phyloP scores from a whole-genome alignment of 1,139 yeast genomes.

The Pichia cactophila region DNA sequence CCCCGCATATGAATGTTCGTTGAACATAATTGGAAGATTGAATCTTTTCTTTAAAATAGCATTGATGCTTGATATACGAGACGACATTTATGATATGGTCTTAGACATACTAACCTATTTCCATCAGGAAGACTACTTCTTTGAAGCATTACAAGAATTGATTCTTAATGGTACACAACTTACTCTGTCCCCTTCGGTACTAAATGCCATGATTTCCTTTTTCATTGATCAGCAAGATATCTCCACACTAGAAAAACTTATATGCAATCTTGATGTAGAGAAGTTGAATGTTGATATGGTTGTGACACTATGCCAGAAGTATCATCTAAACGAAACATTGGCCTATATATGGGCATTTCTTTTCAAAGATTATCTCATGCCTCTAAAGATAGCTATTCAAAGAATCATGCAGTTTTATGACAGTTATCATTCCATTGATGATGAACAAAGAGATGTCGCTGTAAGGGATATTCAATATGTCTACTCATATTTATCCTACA shows the following conservation, averaged over 20 bases:
- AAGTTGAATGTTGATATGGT: conserved; percentile 73
- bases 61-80: conserved; percentile 31
- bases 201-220: conserved; percentile 49
- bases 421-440: neutral
- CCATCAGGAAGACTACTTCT: conserved; percentile 34
- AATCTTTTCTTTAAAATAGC: conserved; percentile 34
- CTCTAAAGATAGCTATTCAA: conserved; percentile 50
- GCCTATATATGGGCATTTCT: conserved; percentile 63
- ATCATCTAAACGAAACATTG: conserved; percentile 51
- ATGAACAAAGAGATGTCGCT: conserved; percentile 5
- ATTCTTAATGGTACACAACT: conserved; percentile 41
- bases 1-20: conserved; percentile 15
- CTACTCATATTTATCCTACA: conserved; percentile 56
- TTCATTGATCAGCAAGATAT: conserved; percentile 38
- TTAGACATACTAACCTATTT: conserved; percentile 39
- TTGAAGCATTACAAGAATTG: conserved; percentile 43
- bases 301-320: conserved; percentile 46
- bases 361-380: conserved; percentile 59
- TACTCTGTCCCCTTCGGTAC: conserved; percentile 52
- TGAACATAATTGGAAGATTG: neutral
- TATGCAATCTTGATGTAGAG: conserved; percentile 56
- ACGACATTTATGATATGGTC: conserved; percentile 43
- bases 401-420: conserved; percentile 28
- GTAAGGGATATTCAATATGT: conserved; percentile 31
- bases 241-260: conserved; percentile 50